Evolutionary conservation across 2,329 filamentous ascomycete species (phyloP).

Genomic region (Diaporthe nobilis): DNA sequence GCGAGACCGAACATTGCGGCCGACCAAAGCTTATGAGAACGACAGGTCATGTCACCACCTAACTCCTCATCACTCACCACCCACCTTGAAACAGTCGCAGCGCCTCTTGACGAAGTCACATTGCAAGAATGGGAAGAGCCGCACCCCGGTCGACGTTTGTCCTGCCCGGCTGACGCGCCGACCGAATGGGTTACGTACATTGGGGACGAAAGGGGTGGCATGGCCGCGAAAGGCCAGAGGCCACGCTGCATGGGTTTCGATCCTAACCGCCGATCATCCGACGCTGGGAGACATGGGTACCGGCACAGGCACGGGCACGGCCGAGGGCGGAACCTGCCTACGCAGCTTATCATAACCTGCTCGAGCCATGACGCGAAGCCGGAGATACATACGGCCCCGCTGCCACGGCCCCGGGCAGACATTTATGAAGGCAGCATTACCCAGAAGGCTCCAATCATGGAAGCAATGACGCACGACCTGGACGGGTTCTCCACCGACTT

Average conservation of each 20-base stretch:
- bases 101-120: slow-evolving; percentile 45
- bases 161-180: slow-evolving; percentile 48
- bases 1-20: slow-evolving; percentile 31
- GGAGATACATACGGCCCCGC: slow-evolving; percentile 39
- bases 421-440: background rate
- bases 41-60: slow-evolving; percentile 69
- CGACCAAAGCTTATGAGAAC: slow-evolving; percentile 64
- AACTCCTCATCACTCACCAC: slow-evolving; percentile 51
- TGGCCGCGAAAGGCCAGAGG: slow-evolving; percentile 62
- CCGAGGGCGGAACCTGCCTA: slow-evolving; percentile 39
- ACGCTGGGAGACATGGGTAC: slow-evolving; percentile 35
- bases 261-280: slow-evolving; percentile 41
- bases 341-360: slow-evolving; percentile 34
- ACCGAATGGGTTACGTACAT: slow-evolving; percentile 45
- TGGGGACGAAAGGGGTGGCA: slow-evolving; percentile 55
- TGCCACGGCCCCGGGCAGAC: slow-evolving; percentile 31
- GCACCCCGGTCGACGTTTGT: slow-evolving; percentile 60
- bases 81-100: slow-evolving; percentile 42
- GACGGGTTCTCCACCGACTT: slow-evolving; percentile 33
- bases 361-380: slow-evolving; percentile 20
- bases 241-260: slow-evolving; percentile 34
- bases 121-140: slow-evolving; percentile 59
- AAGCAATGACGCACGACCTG: slow-evolving; percentile 25
- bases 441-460: slow-evolving; percentile 4
- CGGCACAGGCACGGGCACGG: slow-evolving; percentile 24